These are phyloP conservation scores for Saccharomyces paradoxus DNA, from an alignment of 805 yeast species.

Conservation along the genomic window DNA sequence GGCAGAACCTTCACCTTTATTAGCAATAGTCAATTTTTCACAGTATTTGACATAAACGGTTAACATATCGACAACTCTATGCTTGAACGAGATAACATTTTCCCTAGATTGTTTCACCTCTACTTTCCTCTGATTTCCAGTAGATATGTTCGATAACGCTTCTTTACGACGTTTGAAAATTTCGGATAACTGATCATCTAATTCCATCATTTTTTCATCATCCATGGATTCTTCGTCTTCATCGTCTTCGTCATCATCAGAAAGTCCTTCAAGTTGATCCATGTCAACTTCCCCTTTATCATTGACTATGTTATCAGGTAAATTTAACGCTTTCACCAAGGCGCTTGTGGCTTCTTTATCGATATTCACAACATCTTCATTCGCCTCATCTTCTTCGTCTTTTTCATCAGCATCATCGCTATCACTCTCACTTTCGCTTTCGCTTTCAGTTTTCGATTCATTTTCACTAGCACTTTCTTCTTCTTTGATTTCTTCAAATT, in stretches of 20 bases:
- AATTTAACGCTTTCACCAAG: conserved; percentile 62
- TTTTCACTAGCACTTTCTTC: conserved; percentile 36
- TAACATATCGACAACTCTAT: conserved; percentile 66
- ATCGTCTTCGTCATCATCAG: conserved; percentile 38
- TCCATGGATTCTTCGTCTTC: conserved; percentile 80
- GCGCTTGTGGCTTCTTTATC: conserved; percentile 53
- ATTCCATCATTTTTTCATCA: conserved; percentile 92
- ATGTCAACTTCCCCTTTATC: conserved; percentile 38
- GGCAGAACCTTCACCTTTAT: conserved; percentile 1
- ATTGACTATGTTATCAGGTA: conserved; percentile 42
- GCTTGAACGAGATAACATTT: conserved; percentile 70
- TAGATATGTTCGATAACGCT: conserved; percentile 45
- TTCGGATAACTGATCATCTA: conserved; percentile 73
- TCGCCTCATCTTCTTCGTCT: conserved; percentile 29
- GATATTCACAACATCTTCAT: conserved; percentile 39
- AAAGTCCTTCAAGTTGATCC: conserved; percentile 41
- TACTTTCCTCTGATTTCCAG: conserved; percentile 59
- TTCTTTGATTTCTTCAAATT: conserved; percentile 39
- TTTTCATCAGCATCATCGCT: conserved; percentile 29
- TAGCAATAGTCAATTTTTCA: conserved; percentile 17
- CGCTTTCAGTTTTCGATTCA: conserved; percentile 30
- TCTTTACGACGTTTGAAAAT: conserved; percentile 79
- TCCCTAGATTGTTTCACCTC: conserved; percentile 76
- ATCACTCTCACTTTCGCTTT: conserved; percentile 19
- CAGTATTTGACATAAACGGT: conserved; percentile 51